These are phyloP conservation scores for Ogataea degrootiae DNA, from an alignment of 805 yeast species.

Conservation along the genomic window DNA sequence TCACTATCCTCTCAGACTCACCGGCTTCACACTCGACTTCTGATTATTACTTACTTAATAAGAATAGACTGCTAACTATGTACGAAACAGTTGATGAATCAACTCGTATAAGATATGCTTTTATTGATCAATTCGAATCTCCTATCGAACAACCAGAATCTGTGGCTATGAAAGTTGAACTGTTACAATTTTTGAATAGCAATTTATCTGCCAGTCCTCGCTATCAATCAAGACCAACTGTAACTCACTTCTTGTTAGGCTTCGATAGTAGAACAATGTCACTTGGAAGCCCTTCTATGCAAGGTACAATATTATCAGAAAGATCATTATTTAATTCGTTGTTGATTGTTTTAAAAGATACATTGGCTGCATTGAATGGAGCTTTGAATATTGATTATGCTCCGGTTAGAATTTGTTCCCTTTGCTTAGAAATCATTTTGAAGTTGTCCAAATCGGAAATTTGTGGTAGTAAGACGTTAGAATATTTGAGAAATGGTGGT, in stretches of 20 bases:
- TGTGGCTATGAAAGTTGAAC: conserved; percentile 47
- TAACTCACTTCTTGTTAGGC: conserved; percentile 77
- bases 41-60: conserved; percentile 32
- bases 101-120: conserved; percentile 62
- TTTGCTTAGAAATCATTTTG: conserved; percentile 56
- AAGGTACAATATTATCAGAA: conserved; percentile 49
- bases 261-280: conserved; percentile 49
- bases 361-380: conserved; percentile 39
- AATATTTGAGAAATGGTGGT: conserved; percentile 42
- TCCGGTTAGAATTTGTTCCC: conserved; percentile 54
- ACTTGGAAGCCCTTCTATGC: conserved; percentile 38
- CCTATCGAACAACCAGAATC: conserved; percentile 34
- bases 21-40: conserved; percentile 16
- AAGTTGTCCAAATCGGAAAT: conserved; percentile 54
- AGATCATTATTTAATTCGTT: conserved; percentile 55
- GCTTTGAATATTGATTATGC: conserved; percentile 40
- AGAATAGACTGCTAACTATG: conserved; percentile 62
- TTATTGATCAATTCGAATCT: conserved; percentile 61
- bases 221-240: conserved; percentile 36
- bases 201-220: conserved; percentile 38
- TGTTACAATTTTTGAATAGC: conserved; percentile 53
- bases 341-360: conserved; percentile 43
- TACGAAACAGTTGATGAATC: conserved; percentile 78
- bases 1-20: conserved; percentile 45
- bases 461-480: conserved; percentile 45